Conservation (phyloP, 768 basidiomycete species). For the Hemileccinum impolitum region DNA sequence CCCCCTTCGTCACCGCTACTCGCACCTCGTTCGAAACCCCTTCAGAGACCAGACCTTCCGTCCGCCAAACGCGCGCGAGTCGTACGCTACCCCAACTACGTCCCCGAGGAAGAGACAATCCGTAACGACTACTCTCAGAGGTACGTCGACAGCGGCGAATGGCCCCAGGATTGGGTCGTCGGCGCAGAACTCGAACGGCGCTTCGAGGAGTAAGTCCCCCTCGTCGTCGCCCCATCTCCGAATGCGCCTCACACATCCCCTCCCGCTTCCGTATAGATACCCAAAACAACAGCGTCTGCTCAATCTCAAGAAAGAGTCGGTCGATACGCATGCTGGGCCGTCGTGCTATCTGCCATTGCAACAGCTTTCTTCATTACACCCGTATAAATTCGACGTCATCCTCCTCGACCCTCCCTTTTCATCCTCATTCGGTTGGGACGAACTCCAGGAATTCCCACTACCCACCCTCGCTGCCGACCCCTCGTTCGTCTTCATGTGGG, state of each 20-base stretch:
- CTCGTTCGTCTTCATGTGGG: conserved; percentile 94
- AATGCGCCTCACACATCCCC: not conserved
- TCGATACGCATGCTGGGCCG: conserved; percentile 63
- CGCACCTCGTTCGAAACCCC: conserved; percentile 31
- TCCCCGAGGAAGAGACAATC: conserved; percentile 94
- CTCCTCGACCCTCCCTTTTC: conserved; percentile 89
- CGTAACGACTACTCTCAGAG: conserved; percentile 91
- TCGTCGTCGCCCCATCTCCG: not conserved
- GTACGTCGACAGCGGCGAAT: conserved; percentile 88
- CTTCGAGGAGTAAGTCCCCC: conserved; percentile 86
- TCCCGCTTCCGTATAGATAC: conserved; percentile 55
- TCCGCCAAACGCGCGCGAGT: conserved; percentile 74
- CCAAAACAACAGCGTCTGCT: conserved; percentile 89
- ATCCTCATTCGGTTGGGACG: conserved; percentile 81
- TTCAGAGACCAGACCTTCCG: conserved; percentile 49
- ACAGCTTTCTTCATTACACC: conserved; percentile 52
- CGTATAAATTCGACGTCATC: conserved; percentile 84
- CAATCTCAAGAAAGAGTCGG: conserved; percentile 75
- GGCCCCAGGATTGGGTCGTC: conserved; percentile 92
- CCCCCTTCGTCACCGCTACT: conserved; percentile 45
- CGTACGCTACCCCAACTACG: conserved; percentile 73
- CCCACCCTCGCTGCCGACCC: conserved; percentile 85
- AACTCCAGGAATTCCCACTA: conserved; percentile 78
- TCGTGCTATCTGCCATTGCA: conserved; percentile 70
- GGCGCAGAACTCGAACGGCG: conserved; percentile 85